Percentiles rank a stretch among this genome's conserved stretches.
These are phyloP conservation scores for Zopfochytrium polystomum DNA, from an alignment of 371 early-diverging fungal species.

Conservation along the genomic window DNA sequence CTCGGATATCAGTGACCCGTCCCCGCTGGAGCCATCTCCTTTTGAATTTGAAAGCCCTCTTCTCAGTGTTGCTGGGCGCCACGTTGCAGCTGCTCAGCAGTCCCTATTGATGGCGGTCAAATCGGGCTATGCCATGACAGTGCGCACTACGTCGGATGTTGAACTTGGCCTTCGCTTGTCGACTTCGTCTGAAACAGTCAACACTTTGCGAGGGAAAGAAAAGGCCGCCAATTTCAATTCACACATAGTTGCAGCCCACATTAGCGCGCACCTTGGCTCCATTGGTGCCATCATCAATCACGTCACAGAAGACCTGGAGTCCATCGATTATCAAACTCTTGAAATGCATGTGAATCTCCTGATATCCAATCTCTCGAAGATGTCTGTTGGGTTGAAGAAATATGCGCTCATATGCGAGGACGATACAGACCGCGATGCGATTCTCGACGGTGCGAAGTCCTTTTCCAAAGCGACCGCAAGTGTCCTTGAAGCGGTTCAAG, in stretches of 20 bases:
- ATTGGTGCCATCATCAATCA: slow-evolving; percentile 42
- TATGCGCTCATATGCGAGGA: slow-evolving; percentile 35
- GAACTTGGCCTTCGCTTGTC: slow-evolving; percentile 40
- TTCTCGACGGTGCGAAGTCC: slow-evolving; percentile 33
- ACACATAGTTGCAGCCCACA: slow-evolving; percentile 40
- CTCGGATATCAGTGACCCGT: too few relatives aligned
- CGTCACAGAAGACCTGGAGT: slow-evolving; percentile 34
- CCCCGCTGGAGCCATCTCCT: too few relatives aligned
- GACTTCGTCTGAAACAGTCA: slow-evolving; percentile 42
- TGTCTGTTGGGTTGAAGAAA: slow-evolving; percentile 46
- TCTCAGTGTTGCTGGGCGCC: too few relatives aligned
- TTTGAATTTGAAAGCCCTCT: too few relatives aligned
- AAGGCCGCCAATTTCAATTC: slow-evolving; percentile 47
- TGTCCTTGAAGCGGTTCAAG: slow-evolving; percentile 35
- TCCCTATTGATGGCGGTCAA: slow-evolving; percentile 37
- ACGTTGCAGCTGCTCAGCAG: slow-evolving; percentile 49
- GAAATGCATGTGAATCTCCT: slow-evolving; percentile 40
- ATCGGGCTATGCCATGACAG: slow-evolving; percentile 44
- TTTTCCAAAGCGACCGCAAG: slow-evolving; percentile 33
- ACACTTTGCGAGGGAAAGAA: slow-evolving; percentile 48
- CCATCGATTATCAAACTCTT: slow-evolving; percentile 47
- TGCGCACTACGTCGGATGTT: slow-evolving; percentile 32
- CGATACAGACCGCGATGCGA: slow-evolving; percentile 31
- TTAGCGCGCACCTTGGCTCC: slow-evolving; percentile 46
- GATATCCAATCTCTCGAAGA: slow-evolving; percentile 38